Evolutionary conservation across 1,139 yeast genomes (phyloP).

Genomic region (Yamadazyma dushanensis): DNA sequence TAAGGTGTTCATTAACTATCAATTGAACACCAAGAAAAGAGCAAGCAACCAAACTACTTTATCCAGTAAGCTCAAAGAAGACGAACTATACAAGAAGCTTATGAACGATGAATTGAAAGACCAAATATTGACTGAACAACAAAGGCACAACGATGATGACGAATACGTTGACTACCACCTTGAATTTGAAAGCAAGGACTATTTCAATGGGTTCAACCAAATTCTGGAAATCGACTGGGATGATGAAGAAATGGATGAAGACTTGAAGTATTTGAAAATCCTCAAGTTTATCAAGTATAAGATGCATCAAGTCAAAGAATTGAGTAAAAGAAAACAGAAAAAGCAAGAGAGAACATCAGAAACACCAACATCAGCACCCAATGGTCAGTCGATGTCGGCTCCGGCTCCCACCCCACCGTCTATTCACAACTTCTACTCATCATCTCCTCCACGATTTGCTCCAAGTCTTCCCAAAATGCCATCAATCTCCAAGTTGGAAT

Average conservation of each 20-base stretch:
- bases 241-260: slow-evolving; percentile 52
- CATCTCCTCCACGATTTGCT: slow-evolving; percentile 8
- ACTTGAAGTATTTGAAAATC: slow-evolving; percentile 45
- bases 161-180: slow-evolving; percentile 21
- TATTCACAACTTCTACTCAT: slow-evolving; percentile 10
- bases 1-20: slow-evolving; percentile 41
- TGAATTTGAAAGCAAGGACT: slow-evolving; percentile 11
- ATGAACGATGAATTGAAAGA: slow-evolving; percentile 43
- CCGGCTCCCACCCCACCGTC: slow-evolving; percentile 7
- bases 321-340: slow-evolving; percentile 9
- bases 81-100: slow-evolving; percentile 38
- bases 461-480: slow-evolving; percentile 24
- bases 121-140: slow-evolving; percentile 37
- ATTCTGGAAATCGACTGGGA: slow-evolving; percentile 46
- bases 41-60: slow-evolving; percentile 11
- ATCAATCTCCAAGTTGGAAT: slow-evolving; percentile 30
- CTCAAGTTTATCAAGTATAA: slow-evolving; percentile 46
- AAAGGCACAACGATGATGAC: slow-evolving; percentile 32
- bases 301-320: slow-evolving; percentile 17
- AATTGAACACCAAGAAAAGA: slow-evolving; percentile 19
- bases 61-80: slow-evolving; percentile 28
- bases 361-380: background rate
- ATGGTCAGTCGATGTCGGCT: background rate
- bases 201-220: slow-evolving; percentile 15
- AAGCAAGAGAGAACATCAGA: too few relatives aligned